These are phyloP conservation scores for Apophysomyces trapeziformis DNA, from an alignment of 371 early-diverging fungal genomes.

Conservation along the genomic window DNA sequence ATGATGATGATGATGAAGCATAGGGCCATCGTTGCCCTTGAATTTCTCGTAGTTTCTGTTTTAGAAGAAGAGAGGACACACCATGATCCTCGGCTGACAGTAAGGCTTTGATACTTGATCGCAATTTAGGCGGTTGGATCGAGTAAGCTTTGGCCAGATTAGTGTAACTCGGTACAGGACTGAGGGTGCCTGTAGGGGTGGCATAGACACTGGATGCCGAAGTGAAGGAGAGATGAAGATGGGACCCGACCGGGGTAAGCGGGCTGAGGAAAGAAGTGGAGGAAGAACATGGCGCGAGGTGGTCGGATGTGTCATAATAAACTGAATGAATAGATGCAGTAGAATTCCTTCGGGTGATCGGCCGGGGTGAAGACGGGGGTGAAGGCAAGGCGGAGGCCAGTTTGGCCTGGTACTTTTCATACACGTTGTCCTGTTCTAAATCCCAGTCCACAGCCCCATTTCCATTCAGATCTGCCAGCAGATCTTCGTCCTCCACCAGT, in stretches of 20 bases:
- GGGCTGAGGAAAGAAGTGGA: slow-evolving; percentile 1
- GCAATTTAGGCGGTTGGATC: slow-evolving; percentile 26
- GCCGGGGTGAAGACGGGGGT: slow-evolving; percentile 14
- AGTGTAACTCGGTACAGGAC: slow-evolving; percentile 36
- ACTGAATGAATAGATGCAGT: slow-evolving; percentile 27
- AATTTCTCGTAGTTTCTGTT: slow-evolving; percentile 23
- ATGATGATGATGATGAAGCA: not conserved
- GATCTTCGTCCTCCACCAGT: slow-evolving; percentile 30
- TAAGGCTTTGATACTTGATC: slow-evolving; percentile 24
- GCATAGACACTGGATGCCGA: slow-evolving; percentile 28
- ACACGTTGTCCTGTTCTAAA: slow-evolving; percentile 19
- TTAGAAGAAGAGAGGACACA: slow-evolving; percentile 21
- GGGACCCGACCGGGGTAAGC: not conserved
- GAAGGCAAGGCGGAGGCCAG: slow-evolving; percentile 5
- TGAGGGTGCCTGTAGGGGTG: slow-evolving; percentile 29
- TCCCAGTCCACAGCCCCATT: slow-evolving; percentile 27
- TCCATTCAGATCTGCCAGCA: slow-evolving; percentile 36
- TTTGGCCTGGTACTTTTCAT: slow-evolving; percentile 18
- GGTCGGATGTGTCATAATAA: slow-evolving; percentile 29
- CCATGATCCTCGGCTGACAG: not conserved
- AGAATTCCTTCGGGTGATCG: slow-evolving; percentile 36
- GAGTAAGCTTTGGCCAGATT: slow-evolving; percentile 33
- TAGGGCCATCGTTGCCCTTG: slow-evolving; percentile 13
- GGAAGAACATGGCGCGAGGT: slow-evolving; percentile 7
- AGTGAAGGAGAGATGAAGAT: slow-evolving; percentile 11